Base-by-base conservation (phyloP, 306 rosid species). In the Adenanthera pavonina region DNA sequence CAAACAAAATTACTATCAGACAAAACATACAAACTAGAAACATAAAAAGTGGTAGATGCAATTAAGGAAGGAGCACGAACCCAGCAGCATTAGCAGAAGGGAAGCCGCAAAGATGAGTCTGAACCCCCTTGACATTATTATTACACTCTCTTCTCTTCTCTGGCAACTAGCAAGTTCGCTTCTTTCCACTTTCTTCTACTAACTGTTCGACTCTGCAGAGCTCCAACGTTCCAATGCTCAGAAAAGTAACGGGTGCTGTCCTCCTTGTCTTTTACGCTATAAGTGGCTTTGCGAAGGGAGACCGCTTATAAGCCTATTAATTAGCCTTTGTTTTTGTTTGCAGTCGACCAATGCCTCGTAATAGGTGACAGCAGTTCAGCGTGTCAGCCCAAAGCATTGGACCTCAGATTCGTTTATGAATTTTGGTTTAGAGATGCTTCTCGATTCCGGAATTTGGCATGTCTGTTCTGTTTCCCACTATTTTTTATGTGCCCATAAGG, bases 41-140 rank as follows among this genome's bases (percentile, higher is more conserved):
- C 25, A 49, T 4, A 67, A 6, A 56, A 6, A 62, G 19, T 54
- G 35, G 65, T 7, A 59, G 7, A 4, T 56, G 30, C 14, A 48
- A 61, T 48, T 59, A 74, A 72, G 48, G 69, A 75, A 68, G 69
- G 33, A 79, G 84, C 36, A 92, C 92, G 53, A 81, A 95, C 99
- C 99, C 72, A 92, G 79, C 80, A 93, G 91, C 34, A 86, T 12
- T 41, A 92, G 80, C 83, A 89, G 68, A 81, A 90, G 81, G 43
- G 90, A 87, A 36, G 85, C 46, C 40, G 85, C 87, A 66, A 82
- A 77, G 80, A 84, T 66, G 84, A 89, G 88, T 36, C 64, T 78
- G 80, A 84, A 83, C 53, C 84, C 86, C 46, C 82, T 82, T 14
- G 76, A 84, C 97, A 95, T 90, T 84, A 68, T 90, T 84, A 68